Conservation (phyloP, 129 eudicot species). For the Artemisia tridentata region DNA sequence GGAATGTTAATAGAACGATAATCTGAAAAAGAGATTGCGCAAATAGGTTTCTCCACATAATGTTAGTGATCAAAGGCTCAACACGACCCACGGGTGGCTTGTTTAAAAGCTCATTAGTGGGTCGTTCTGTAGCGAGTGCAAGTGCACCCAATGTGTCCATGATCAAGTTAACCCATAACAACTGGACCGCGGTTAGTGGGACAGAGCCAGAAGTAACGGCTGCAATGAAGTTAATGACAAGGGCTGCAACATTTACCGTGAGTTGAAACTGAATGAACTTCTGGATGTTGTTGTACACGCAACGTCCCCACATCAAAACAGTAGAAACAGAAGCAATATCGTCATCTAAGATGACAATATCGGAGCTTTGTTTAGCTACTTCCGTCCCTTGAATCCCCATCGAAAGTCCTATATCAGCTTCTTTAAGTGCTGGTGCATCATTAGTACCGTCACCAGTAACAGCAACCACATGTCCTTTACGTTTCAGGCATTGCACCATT, state of each 20-base stretch:
- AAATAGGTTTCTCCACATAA: constrained; percentile 89
- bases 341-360: constrained; percentile 78
- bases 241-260: constrained; percentile 80
- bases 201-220: constrained; percentile 77
- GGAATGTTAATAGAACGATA: constrained; percentile 51
- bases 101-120: constrained; percentile 67
- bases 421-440: constrained; percentile 85
- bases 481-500: constrained; percentile 78
- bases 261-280: constrained; percentile 87
- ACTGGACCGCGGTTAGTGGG: constrained; percentile 82
- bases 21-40: constrained; percentile 77
- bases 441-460: constrained; percentile 92
- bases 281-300: constrained; percentile 83
- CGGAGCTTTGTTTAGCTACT: constrained; percentile 87
- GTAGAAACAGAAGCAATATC: constrained; percentile 72
- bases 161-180: constrained; percentile 82
- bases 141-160: constrained; percentile 90
- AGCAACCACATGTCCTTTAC: constrained; percentile 83
- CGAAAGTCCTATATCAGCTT: constrained; percentile 88
- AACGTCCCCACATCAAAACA: constrained; percentile 76
- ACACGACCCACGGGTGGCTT: constrained; percentile 77
- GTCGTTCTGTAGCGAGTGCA: constrained; percentile 82
- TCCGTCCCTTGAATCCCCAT: constrained; percentile 97
- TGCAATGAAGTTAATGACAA: constrained; percentile 77
- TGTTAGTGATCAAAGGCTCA: constrained; percentile 75